Evolutionary conservation across 208 protist species (phyloP), one percentile per base, ranked within the genome.

Genomic region (Crithidia bombi): DNA sequence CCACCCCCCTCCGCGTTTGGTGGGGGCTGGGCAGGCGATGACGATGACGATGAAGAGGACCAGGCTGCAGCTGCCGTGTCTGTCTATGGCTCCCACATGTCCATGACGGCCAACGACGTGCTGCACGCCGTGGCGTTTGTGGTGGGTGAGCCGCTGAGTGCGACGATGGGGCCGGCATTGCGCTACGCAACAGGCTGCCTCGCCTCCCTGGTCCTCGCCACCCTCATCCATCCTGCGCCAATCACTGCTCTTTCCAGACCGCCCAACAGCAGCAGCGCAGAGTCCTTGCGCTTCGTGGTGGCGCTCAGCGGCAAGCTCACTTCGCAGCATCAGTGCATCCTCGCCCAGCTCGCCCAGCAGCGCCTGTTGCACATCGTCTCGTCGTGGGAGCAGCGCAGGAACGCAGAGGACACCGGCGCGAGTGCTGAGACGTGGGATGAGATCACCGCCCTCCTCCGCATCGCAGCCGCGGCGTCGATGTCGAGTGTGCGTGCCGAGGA

Each of bases 131-230:
- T 82, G 17, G 55, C 62, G 33, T 64, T 59, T 33, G 33, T 83
- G 17, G 58, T 58, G 10, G 39, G 46, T 19, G 65, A 56, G 49
- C 43, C 64, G 17, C 69, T 49, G 11, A 71, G 56, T 21, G 75
- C 50, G 3, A 30, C 36, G 56, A 50, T 94, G 47, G 86, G 86
- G 11, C 83, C 84, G 14, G 81, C 78, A 26, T 65, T 92, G 54
- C 81, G 86, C 9, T 77, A 92, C 73, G 78, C 86, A 0, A 76
- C 82, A 19, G 89, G 89, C 25, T 90, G 83, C 52, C 73, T 91
- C 7, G 74, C 82, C 25, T 82, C 75, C 51, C 63, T 92, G 1
- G 64, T 87, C 15, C 46, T 86, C 9, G 63, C 72, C 55, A 81
- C 75, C 6, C 49, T 73, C 39, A 21, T 56, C 15, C 57, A 66